Base-by-base conservation (phyloP, 2,329 filamentous ascomycete species). In the Colletotrichum sojae region DNA sequence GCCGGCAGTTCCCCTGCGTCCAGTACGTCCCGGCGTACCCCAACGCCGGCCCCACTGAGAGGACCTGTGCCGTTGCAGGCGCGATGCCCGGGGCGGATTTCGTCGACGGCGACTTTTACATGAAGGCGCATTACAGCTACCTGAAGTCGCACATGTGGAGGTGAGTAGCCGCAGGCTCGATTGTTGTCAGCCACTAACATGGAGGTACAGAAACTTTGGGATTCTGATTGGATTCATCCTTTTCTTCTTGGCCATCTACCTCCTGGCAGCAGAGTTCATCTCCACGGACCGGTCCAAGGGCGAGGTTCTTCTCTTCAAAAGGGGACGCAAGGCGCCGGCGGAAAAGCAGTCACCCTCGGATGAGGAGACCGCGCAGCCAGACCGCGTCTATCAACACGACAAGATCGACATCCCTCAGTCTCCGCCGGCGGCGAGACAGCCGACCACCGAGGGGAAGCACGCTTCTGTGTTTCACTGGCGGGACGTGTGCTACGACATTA, bases 401-500 rank as follows among this genome's bases (percentile, higher is more conserved):
- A 22, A 76, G 52, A 59, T 71, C 72, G 39, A 83, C 31, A 60
- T 0, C 56, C 75, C 43, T 5, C 20, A 13, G 40, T 43, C 5
- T 8, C 20, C 12, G 36, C 8, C 25, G 13, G n/a, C 27, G n/a
- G 13, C 20, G 43, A 71, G 13, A 13, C 16, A 27, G 10, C 12
- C 45, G 1, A 18, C 18, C 9, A 20, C 15, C 22, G 31, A 36
- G 9, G 16, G 27, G 39, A 73, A 88, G 91, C 74, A 90, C 1
- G n/a, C 86, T 10, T 87, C 89, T 15, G 88, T 92, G 46, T 92
- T 93, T 78, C 89, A 91, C 71, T 93, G 91, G 91, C 83, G 88
- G 64, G 84, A 91, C 71, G 86, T 93, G 1, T 91, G 89, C 76
- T 94, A 79, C 39, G 76, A 83, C 43, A 81, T 83, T 73, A 88